Evolutionary conservation across 805 yeast genomes (phyloP), one percentile per base, ranked within the genome.

Genomic region (Blastobotrys robertii): DNA sequence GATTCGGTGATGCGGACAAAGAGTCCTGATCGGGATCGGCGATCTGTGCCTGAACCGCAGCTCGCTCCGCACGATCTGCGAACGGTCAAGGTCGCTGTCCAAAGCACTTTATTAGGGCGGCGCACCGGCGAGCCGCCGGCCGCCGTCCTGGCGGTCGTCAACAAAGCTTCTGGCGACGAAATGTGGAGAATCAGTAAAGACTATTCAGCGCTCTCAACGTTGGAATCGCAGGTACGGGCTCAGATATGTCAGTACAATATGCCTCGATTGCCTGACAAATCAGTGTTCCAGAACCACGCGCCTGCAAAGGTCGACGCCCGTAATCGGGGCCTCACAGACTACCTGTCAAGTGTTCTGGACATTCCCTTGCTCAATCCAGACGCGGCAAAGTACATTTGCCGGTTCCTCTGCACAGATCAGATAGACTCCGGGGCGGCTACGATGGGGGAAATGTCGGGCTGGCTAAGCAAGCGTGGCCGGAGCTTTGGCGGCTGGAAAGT

Each of bases 121-220:
- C 25, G 25, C 6, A 6, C 25, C 25, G 25, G 25, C 25, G 82
- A 76, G 33, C 86, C 80, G 34, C 79, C 82, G 12, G 63, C 63
- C 25, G 69, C 83, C 15, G 68, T 82, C 1, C 69, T 88, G 42
- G 71, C 81, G 12, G 76, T 83, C 3, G 64, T 72, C 37, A 90
- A 83, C 50, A 71, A 78, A 30, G 76, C 70, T 16, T 63, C 79
- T 2, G 66, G 68, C 33, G 77, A 77, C 47, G 85, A 79, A 52
- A 73, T 84, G 67, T 88, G 94, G 81, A 70, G 78, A 51, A 76
- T 85, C 42, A 67, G 77, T 34, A 86, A 86, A 54, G 60, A 77
- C 1, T 72, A 77, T 45, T 64, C 73, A 1, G 81, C 79, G 51
- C 63, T 90, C n/a, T 48, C 66, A 4, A 67, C 70, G 8, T 68